Evolutionary conservation across 1,284 basidiomycete species (phyloP).

Genomic region (Moesziomyces sp.): DNA sequence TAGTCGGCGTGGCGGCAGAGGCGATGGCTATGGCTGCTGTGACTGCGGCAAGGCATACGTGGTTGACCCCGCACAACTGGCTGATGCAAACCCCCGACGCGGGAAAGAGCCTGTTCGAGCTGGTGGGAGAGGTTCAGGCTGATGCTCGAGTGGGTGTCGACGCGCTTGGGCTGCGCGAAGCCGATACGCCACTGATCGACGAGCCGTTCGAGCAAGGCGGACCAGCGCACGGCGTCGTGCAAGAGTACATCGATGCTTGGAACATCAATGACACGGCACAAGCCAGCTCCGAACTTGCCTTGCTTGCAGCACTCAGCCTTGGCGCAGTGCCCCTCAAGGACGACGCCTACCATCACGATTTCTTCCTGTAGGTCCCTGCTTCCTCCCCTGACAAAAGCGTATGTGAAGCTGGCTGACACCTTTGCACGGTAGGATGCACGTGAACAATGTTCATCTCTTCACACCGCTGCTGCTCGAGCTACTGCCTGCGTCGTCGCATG

Average conservation of each 20-base stretch:
- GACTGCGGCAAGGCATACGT: constrained; percentile 10
- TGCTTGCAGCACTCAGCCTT: constrained; percentile 24
- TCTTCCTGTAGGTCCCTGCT: constrained; percentile 32
- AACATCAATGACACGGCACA: background rate
- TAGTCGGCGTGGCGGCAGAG: constrained; percentile 59
- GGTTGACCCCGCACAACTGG: constrained; percentile 35
- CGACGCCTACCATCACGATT: constrained; percentile 34
- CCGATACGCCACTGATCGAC: constrained; percentile 15
- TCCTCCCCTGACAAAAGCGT: no score
- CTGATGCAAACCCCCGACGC: background rate
- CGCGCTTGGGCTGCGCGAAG: constrained; percentile 5
- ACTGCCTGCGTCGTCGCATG: background rate
- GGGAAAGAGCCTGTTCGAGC: constrained; percentile 8
- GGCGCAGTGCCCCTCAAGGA: constrained; percentile 23
- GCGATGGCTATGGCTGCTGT: constrained; percentile 50
- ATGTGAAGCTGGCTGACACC: background rate
- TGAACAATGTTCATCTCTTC: constrained; percentile 49
- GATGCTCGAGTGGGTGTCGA: constrained; percentile 12
- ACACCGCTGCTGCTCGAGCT: constrained; percentile 12
- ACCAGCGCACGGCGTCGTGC: constrained; percentile 10
- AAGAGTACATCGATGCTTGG: constrained; percentile 33
- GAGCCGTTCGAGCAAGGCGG: constrained; percentile 13
- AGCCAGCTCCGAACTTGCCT: constrained; percentile 20
- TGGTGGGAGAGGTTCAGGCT: constrained; percentile 17
- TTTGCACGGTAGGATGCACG: constrained; percentile 22